Base-by-base conservation (phyloP, 305 asterid genomes). In the Fraxinus latifolia region DNA sequence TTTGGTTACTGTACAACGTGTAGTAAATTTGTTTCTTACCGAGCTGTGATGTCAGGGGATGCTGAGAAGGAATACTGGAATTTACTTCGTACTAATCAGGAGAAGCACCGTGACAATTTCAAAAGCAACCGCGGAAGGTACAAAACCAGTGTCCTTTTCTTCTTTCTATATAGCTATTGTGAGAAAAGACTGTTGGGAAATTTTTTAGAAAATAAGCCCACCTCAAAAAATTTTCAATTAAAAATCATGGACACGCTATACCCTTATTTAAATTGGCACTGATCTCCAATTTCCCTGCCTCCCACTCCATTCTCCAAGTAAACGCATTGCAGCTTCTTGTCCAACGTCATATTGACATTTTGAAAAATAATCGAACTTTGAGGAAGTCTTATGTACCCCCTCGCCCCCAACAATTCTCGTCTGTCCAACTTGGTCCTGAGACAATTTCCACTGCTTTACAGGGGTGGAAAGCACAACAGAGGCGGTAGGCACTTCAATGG, bases 61-160 rank as follows among this genome's bases (percentile, higher is more conserved):
- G 96, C 98, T 0, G 99, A 96, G 93, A 92, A 85, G 88, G 97
- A 94, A 78, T 96, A 96, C 85, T 96, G 99, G 99, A 83, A 85
- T 77, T 76, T 80, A 77, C 91, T 96, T 77, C 94, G 96, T 36
- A 83, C 74, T 81, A 85, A 79, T 74, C 98, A 96, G 87, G 94
- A 84, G 23, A 93, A 84, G 79, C 82, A 79, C 78, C 92, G 95
- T 0, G 97, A 89, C 80, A 88, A 84, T 85, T 85, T 76, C 91
- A 91, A 86, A 85, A 87, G 87, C 84, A 80, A 86, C 88, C 95
- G 91, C 4, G 97, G 97, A 88, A 92, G 98, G 99, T 95, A 85
- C 27, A 80, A 8, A 77, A 27, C 72, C 37, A 23, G 23, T 47
- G 27, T 6, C 25, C 67, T 3, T 27, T 50, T 78, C 50, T 11